phyloP scores from a whole-genome alignment of 148 eudicot genomes.

The Silene latifolia region DNA sequence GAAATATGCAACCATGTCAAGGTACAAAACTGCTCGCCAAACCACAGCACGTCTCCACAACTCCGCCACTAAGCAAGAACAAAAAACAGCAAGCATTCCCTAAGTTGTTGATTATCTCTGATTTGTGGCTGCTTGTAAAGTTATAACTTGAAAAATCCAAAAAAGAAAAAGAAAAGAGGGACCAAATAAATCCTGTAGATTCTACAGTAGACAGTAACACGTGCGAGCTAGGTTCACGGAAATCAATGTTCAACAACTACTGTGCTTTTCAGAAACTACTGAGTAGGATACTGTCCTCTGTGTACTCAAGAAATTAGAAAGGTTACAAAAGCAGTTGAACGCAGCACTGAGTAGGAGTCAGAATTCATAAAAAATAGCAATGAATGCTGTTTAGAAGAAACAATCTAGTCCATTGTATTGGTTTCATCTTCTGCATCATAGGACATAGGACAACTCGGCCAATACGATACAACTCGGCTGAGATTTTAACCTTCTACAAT shows the following conservation, averaged over 20 bases:
- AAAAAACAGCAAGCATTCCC: constrained; percentile 14
- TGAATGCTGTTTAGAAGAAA: constrained; percentile 1
- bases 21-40: constrained; percentile 1
- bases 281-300: constrained; percentile 7
- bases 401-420: constrained; percentile 13
- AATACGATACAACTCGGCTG: no score
- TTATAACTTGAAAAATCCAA: not conserved
- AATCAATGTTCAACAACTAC: constrained; percentile 28
- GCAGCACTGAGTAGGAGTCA: constrained; percentile 15
- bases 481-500: not conserved
- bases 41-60: not conserved
- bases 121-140: not conserved
- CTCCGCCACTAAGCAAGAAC: not conserved
- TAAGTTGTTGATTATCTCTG: constrained; percentile 21
- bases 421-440: constrained; percentile 10
- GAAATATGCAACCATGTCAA: not conserved
- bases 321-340: not conserved
- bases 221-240: constrained; percentile 39
- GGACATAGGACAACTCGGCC: not conserved
- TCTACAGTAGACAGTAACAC: constrained; percentile 39
- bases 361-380: constrained; percentile 16
- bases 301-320: constrained; percentile 5
- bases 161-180: constrained; percentile 18
- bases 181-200: constrained; percentile 4
- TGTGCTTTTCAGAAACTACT: not conserved